These are phyloP conservation scores for Neurospora tetrasperma DNA, from an alignment of 495 filamentous ascomycete species.

Conservation along the genomic window DNA sequence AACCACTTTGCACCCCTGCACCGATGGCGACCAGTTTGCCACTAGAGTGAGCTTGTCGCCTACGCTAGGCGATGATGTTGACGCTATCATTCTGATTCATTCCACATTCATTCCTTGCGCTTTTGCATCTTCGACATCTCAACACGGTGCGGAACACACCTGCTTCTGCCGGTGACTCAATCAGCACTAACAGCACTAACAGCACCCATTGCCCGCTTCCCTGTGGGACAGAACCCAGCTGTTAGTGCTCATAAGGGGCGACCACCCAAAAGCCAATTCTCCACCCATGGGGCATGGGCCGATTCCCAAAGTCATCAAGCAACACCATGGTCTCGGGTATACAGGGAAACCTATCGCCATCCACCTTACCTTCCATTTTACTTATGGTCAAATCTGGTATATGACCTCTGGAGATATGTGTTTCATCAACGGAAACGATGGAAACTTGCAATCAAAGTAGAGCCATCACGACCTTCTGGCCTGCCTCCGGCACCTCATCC, in stretches of 20 bases:
- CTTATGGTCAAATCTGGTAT: background rate
- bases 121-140: background rate
- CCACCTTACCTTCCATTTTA: background rate
- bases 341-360: background rate
- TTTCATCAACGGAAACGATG: too few relatives aligned
- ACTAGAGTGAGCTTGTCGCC: background rate
- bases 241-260: background rate
- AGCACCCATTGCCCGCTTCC: background rate
- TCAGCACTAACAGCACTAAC: background rate
- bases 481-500: background rate
- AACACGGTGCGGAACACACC: background rate
- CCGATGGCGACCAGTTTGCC: background rate
- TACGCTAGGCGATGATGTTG: background rate
- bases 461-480: background rate
- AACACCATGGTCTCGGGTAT: background rate
- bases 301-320: too few relatives aligned
- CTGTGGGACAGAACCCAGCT: background rate
- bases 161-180: background rate
- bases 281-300: too few relatives aligned
- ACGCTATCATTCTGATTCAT: background rate
- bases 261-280: too few relatives aligned
- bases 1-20: too few relatives aligned
- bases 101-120: background rate
- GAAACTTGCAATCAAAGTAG: background rate
- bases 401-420: background rate